Conservation (phyloP, 23 red algal species). For the Gracilaria gracilis region DNA sequence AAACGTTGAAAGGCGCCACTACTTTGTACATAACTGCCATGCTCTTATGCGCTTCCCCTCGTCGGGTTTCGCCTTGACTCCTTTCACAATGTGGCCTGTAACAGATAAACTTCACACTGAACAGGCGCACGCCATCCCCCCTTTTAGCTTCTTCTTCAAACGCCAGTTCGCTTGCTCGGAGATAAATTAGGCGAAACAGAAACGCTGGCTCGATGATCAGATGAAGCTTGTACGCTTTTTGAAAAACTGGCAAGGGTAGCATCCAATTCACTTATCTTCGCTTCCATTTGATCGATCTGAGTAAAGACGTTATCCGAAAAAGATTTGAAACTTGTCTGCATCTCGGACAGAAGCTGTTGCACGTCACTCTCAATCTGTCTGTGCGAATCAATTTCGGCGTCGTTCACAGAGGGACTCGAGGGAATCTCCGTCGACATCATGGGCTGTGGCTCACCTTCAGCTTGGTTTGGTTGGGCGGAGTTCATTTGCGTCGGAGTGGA, state of each 20-base stretch:
- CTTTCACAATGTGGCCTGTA: background rate
- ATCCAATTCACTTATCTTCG: slow-evolving; percentile 35
- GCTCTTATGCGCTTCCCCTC: background rate
- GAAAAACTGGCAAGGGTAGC: slow-evolving; percentile 2
- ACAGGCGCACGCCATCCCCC: background rate
- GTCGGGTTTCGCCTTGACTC: background rate
- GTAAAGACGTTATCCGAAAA: slow-evolving; percentile 64
- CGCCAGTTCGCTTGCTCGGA: background rate
- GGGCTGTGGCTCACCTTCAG: background rate
- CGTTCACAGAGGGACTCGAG: slow-evolving; percentile 11
- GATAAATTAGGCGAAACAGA: background rate
- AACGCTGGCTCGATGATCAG: background rate
- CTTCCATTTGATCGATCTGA: slow-evolving; percentile 42
- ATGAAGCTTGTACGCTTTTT: background rate
- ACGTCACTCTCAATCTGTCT: slow-evolving; percentile 48
- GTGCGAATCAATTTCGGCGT: slow-evolving; percentile 31
- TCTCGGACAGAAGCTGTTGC: slow-evolving; percentile 49
- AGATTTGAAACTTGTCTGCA: slow-evolving; percentile 57
- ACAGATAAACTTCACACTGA: slow-evolving; percentile 23
- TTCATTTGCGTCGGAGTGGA: background rate
- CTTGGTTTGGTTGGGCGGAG: background rate
- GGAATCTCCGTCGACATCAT: background rate
- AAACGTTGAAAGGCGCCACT: background rate
- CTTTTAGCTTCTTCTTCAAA: background rate
- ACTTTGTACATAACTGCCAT: slow-evolving; percentile 6